Conservation (phyloP, 306 rosid genomes). For the Pueraria montana region DNA sequence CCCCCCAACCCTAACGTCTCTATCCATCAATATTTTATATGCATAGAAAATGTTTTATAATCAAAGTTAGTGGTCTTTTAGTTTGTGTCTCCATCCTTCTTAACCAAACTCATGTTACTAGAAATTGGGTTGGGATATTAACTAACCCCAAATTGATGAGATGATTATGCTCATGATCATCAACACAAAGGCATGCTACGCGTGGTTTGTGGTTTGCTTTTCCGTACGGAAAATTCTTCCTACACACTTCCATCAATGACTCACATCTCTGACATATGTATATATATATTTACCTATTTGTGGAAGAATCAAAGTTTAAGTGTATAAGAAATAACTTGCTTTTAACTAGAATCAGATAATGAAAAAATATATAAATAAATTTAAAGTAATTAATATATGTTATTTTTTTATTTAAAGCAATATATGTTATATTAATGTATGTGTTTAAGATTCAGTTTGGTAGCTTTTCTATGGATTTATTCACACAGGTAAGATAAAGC, state of each 20-base stretch:
- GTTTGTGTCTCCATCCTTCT: slow-evolving; percentile 19
- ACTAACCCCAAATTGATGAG: slow-evolving; percentile 7
- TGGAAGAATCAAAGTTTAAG: not conserved
- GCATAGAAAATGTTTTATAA: not conserved
- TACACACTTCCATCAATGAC: not conserved
- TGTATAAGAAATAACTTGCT: not conserved
- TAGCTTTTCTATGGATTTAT: slow-evolving; percentile 3
- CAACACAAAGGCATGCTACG: slow-evolving; percentile 12
- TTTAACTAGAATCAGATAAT: not conserved
- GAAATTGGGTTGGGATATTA: slow-evolving; percentile 25
- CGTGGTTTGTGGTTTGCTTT: slow-evolving; percentile 6
- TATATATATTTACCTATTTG: no score
- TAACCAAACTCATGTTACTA: slow-evolving; percentile 20
- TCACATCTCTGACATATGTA: not conserved
- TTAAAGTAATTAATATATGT: not conserved
- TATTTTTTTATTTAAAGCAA: no score
- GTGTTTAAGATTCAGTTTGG: not conserved
- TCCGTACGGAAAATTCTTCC: slow-evolving; percentile 12
- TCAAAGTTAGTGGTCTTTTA: not conserved
- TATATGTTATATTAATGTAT: no score
- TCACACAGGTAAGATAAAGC: not conserved
- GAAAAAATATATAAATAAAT: not conserved
- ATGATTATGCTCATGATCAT: slow-evolving; percentile 21
- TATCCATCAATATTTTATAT: slow-evolving; percentile 19
- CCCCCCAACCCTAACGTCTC: not conserved